A percentile compares a stretch with the other conserved stretches of the same genome.
These are phyloP conservation scores for Ocimum tenuiflorum DNA, from an alignment of 257 asterid species.

Conservation along the genomic window DNA sequence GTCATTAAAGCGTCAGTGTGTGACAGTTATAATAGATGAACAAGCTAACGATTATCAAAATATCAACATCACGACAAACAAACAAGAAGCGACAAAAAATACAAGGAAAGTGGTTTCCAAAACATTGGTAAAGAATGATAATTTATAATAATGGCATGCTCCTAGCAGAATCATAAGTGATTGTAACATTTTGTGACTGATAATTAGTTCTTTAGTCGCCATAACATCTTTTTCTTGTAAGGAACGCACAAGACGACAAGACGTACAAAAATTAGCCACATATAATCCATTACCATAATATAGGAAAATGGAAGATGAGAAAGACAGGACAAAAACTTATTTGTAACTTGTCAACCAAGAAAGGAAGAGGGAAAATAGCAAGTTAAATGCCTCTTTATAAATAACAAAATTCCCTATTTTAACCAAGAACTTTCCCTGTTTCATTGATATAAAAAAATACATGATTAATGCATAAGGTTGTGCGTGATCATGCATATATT, in stretches of 20 bases:
- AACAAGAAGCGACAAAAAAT: slow-evolving; percentile 3
- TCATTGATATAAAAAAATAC: too few species aligned
- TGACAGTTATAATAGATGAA: not conserved
- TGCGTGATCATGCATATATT: too few species aligned
- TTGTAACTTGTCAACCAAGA: too few species aligned
- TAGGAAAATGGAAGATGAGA: not conserved
- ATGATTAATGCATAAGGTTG: too few species aligned
- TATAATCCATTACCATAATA: not conserved
- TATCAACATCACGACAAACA: not conserved
- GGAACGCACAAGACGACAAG: not conserved
- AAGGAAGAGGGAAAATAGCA: too few species aligned
- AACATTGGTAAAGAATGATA: not conserved
- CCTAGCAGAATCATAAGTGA: not conserved
- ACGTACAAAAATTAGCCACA: not conserved
- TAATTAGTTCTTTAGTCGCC: not conserved
- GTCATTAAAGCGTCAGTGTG: not conserved
- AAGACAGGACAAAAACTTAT: not conserved
- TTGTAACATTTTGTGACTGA: not conserved
- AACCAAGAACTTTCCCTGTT: too few species aligned
- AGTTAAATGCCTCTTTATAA: too few species aligned
- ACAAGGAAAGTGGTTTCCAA: not conserved
- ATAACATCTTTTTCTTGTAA: slow-evolving; percentile 10
- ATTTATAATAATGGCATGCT: not conserved
- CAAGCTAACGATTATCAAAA: not conserved
- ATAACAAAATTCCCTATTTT: too few species aligned